phyloP scores from a whole-genome alignment of 2,329 filamentous ascomycete species.

The Thermothelomyces thermophilus region DNA sequence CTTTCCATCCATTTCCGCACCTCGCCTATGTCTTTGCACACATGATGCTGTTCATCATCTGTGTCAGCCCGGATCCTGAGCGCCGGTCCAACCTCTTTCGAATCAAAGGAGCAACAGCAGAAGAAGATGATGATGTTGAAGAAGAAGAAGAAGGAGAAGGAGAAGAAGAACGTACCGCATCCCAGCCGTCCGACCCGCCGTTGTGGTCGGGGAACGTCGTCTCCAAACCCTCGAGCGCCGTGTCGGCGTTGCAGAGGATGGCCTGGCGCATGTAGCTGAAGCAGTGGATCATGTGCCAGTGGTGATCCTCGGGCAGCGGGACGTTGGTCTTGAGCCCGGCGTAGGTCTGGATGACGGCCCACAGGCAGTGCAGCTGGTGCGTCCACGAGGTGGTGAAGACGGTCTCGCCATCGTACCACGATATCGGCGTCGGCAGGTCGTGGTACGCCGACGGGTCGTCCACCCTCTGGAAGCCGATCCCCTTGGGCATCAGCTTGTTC shows the following conservation, averaged over 20 bases:
- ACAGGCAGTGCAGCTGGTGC: slow-evolving; percentile 39
- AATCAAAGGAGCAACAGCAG: no score
- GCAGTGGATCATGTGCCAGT: slow-evolving; percentile 36
- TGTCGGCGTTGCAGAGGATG: slow-evolving; percentile 31
- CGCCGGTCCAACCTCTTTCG: no score
- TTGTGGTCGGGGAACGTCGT: slow-evolving; percentile 34
- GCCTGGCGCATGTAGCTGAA: slow-evolving; percentile 33
- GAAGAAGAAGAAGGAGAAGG: no score
- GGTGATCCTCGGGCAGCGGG: slow-evolving; percentile 27
- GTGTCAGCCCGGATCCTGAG: no score
- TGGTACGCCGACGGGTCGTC: slow-evolving; percentile 22
- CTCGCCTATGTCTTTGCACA: no score
- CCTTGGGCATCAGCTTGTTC: neutral
- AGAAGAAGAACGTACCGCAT: slow-evolving; percentile 35
- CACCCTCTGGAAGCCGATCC: neutral
- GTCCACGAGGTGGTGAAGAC: slow-evolving; percentile 37
- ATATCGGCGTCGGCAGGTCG: slow-evolving; percentile 33
- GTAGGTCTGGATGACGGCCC: slow-evolving; percentile 34
- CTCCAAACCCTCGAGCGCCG: slow-evolving; percentile 34
- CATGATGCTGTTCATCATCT: no score
- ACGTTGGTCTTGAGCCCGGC: slow-evolving; percentile 29
- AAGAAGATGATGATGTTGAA: no score
- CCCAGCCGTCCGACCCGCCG: slow-evolving; percentile 38
- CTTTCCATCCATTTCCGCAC: no score
- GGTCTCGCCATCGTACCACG: slow-evolving; percentile 29